Conservation (phyloP, 306 rosid species). For the Erythrophleum fordii region DNA sequence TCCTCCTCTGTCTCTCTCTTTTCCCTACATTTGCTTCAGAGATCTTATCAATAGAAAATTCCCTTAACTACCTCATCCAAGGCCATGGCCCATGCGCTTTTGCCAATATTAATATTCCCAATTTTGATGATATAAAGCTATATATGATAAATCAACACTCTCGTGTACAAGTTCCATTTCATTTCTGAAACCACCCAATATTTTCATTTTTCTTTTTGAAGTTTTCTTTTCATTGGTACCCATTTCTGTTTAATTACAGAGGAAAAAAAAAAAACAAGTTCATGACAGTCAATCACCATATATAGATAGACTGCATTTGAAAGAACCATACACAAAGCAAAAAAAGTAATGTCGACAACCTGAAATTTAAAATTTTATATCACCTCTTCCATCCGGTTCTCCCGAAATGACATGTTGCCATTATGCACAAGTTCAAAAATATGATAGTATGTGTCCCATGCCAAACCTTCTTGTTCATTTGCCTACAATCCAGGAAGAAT, state of each 20-base stretch:
- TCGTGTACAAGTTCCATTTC: not conserved
- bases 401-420: conserved; percentile 64
- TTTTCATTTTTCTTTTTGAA: too few species aligned
- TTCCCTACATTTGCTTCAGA: not conserved
- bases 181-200: not conserved
- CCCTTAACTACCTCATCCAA: not conserved
- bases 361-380: not conserved
- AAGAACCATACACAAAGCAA: conserved; percentile 1
- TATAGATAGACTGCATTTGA: not conserved
- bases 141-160: not conserved
- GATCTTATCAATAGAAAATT: too few species aligned
- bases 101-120: not conserved
- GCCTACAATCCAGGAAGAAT: conserved; percentile 48
- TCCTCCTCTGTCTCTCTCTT: not conserved
- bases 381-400: conserved; percentile 59
- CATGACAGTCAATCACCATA: not conserved
- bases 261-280: not conserved
- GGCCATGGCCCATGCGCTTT: not conserved
- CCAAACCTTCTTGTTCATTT: conserved; percentile 49
- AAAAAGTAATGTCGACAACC: not conserved
- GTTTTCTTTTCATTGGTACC: too few species aligned
- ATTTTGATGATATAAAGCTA: not conserved
- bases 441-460: conserved; percentile 53
- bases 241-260: not conserved
- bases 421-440: conserved; percentile 56